Conservation (phyloP, 2,329 filamentous ascomycete genomes). For the Sordariomycetes sp. region DNA sequence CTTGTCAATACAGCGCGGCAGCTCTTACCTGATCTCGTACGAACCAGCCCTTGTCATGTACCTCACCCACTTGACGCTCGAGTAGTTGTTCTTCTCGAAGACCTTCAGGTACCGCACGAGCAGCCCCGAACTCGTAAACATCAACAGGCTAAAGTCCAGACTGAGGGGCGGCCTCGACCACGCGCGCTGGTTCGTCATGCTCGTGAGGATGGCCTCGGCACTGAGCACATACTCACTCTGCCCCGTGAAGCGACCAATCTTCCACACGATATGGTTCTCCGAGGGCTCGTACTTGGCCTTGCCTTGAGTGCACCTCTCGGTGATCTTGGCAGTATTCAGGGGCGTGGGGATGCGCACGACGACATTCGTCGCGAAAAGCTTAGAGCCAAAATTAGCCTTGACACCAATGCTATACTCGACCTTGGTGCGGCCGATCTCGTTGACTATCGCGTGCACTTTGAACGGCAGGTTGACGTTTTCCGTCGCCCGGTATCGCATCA, state of each 20-base stretch:
- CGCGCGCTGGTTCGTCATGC: slow-evolving; percentile 96
- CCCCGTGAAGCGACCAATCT: slow-evolving; percentile 96
- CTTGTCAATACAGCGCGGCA: not conserved
- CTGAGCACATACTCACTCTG: slow-evolving; percentile 92
- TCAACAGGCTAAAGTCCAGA: slow-evolving; percentile 83
- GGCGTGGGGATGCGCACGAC: slow-evolving; percentile 89
- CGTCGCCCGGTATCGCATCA: slow-evolving; percentile 96
- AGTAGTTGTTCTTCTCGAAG: slow-evolving; percentile 98
- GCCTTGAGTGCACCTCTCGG: slow-evolving; percentile 83
- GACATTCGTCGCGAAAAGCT: slow-evolving; percentile 95
- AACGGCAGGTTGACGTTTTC: slow-evolving; percentile 98
- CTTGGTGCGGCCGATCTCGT: slow-evolving; percentile 91
- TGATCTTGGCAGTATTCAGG: slow-evolving; percentile 89
- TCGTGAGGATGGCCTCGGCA: slow-evolving; percentile 83
- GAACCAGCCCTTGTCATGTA: slow-evolving; percentile 98
- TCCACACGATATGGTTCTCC: slow-evolving; percentile 98
- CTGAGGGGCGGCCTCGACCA: slow-evolving; percentile 91
- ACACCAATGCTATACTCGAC: slow-evolving; percentile 98
- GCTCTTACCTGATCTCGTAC: slow-evolving; percentile 79
- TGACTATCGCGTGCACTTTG: slow-evolving; percentile 97
- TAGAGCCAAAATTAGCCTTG: slow-evolving; percentile 90
- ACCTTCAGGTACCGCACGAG: slow-evolving; percentile 93
- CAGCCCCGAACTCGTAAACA: slow-evolving; percentile 94
- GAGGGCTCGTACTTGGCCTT: slow-evolving; percentile 98
- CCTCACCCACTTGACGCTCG: slow-evolving; percentile 95